phyloP scores from a whole-genome alignment of 257 asterid genomes.

The Solanum arcanum region DNA sequence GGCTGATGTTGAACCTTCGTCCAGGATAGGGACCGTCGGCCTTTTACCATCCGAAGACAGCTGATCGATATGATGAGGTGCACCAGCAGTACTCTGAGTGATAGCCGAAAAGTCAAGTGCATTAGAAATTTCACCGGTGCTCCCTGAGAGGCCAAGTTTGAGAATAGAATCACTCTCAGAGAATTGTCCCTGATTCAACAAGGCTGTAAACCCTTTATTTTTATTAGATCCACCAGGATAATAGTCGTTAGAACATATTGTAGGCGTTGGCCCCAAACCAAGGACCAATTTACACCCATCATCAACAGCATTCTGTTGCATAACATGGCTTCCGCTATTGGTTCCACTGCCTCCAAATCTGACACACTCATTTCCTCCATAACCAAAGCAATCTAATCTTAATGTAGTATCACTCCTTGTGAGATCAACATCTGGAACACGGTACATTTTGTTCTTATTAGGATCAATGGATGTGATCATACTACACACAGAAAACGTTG shows the following conservation, averaged over 20 bases:
- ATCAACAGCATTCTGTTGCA: constrained; percentile 31
- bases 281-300: constrained; percentile 86
- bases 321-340: constrained; percentile 11
- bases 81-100: constrained; percentile 19
- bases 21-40: constrained; percentile 31
- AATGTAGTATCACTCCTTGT: constrained; percentile 53
- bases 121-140: constrained; percentile 32
- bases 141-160: constrained; percentile 61
- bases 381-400: constrained; percentile 63
- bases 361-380: constrained; percentile 33
- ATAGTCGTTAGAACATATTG: constrained; percentile 37
- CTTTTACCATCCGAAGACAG: constrained; percentile 19
- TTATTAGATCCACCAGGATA: constrained; percentile 24
- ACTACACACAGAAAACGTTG: constrained; percentile 5
- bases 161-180: constrained; percentile 44
- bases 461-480: constrained; percentile 11
- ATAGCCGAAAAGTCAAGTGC: constrained; percentile 40
- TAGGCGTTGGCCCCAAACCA: constrained; percentile 84
- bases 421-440: constrained; percentile 29
- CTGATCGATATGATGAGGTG: constrained; percentile 23
- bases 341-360: constrained; percentile 21
- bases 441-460: constrained; percentile 22
- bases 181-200: constrained; percentile 19
- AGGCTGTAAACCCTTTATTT: constrained; percentile 20
- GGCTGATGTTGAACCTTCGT: constrained; percentile 96